Evolutionary conservation across 345 rosid species (phyloP).

Genomic region (Turnera subulata): DNA sequence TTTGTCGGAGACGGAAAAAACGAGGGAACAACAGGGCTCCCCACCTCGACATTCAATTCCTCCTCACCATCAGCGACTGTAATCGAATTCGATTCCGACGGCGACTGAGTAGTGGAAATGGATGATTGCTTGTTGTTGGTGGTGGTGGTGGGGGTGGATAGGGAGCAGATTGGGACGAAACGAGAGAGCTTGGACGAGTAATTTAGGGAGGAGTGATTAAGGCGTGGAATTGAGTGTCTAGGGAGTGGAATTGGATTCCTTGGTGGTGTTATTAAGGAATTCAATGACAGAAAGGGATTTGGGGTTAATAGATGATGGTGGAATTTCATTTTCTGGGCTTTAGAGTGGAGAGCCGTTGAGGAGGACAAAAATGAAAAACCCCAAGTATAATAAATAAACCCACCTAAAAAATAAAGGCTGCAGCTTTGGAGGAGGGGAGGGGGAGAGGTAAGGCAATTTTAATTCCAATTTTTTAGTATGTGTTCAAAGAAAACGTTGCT

Average conservation of each 20-base stretch:
- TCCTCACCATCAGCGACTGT: constrained; percentile 24
- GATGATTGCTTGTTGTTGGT: constrained; percentile 16
- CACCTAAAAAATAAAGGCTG: no score
- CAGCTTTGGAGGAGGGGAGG: no score
- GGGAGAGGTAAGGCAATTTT: no score
- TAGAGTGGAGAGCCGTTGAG: background rate
- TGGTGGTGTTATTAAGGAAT: constrained; percentile 9
- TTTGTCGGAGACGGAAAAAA: constrained; percentile 30
- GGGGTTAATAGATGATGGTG: constrained; percentile 13
- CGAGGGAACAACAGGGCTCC: constrained; percentile 44
- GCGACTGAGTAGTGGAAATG: constrained; percentile 6
- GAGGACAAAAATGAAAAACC: no score
- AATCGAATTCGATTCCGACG: constrained; percentile 5
- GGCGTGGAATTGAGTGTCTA: constrained; percentile 15
- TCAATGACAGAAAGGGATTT: constrained; percentile 16
- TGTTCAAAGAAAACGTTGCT: no score
- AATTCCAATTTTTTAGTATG: no score
- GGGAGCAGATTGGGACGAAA: constrained; percentile 30
- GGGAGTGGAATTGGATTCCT: constrained; percentile 18
- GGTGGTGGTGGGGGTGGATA: constrained; percentile 25
- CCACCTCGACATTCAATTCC: constrained; percentile 46
- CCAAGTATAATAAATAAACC: no score
- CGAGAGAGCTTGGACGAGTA: constrained; percentile 21
- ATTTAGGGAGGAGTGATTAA: constrained; percentile 3
- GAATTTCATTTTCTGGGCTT: background rate